Evolutionary conservation across 2,329 filamentous ascomycete genomes (phyloP).

Genomic region (Aureobasidium sp.): DNA sequence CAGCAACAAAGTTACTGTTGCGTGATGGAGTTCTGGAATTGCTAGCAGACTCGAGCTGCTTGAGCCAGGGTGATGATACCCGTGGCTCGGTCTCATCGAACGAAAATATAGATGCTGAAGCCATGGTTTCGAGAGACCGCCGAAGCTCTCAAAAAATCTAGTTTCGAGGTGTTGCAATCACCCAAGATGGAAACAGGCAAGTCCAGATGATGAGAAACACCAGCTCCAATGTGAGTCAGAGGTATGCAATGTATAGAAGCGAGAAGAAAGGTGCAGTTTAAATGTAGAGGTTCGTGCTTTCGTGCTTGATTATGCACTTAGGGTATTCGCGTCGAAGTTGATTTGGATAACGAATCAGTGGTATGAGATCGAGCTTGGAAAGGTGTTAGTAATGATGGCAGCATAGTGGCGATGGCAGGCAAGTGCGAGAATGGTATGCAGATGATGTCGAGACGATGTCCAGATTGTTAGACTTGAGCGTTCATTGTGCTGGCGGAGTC

Average conservation of each 20-base stretch:
- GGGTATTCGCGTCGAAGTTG: neutral
- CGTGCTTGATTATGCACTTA: neutral
- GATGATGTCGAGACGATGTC: neutral
- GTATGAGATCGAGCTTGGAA: conserved; percentile 43
- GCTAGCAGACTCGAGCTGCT: conserved; percentile 13
- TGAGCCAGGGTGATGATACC: conserved; percentile 83
- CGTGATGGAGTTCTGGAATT: neutral
- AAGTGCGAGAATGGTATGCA: neutral
- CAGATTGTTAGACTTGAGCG: neutral
- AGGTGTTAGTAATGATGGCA: conserved; percentile 37
- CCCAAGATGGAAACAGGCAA: neutral
- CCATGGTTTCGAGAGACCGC: neutral
- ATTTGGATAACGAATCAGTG: conserved; percentile 34
- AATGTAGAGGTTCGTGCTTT: neutral
- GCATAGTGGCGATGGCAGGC: conserved; percentile 37
- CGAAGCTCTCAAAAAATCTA: no score
- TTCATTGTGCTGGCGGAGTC: conserved; percentile 5
- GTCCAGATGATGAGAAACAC: neutral
- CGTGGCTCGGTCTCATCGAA: conserved; percentile 72
- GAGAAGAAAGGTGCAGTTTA: neutral
- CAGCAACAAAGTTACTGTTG: neutral
- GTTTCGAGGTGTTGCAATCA: neutral
- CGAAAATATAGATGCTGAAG: conserved; percentile 87
- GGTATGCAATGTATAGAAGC: neutral
- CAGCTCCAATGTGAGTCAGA: neutral